These are phyloP conservation scores for Curvularia eragrostidis DNA, from an alignment of 2,329 filamentous ascomycete genomes.

Conservation along the genomic window DNA sequence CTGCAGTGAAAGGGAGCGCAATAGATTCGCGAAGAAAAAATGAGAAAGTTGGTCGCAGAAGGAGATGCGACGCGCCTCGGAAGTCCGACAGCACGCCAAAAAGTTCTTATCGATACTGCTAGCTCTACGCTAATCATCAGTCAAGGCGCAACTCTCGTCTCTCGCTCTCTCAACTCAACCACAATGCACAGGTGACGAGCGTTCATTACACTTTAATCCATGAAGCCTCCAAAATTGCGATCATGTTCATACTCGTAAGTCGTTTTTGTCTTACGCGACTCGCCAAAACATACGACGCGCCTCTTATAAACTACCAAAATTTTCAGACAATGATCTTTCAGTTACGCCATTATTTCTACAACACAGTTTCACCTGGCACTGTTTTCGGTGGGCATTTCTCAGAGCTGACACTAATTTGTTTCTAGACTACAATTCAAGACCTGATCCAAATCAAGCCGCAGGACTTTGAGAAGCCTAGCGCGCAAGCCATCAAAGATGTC, in stretches of 20 bases:
- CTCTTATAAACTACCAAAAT: constrained; percentile 10
- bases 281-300: background rate
- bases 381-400: background rate
- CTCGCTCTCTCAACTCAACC: constrained; percentile 7
- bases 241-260: constrained; percentile 53
- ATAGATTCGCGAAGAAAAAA: background rate
- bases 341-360: background rate
- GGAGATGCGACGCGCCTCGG: constrained; percentile 22
- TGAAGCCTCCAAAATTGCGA: constrained; percentile 29
- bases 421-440: constrained; percentile 89
- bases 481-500: constrained; percentile 89
- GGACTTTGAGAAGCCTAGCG: constrained; percentile 84
- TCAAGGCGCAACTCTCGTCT: constrained; percentile 9
- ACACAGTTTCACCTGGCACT: too few relatives aligned
- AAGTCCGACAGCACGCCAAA: constrained; percentile 15
- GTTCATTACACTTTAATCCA: constrained; percentile 27
- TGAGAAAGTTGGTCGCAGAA: background rate
- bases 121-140: constrained; percentile 20
- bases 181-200: constrained; percentile 25
- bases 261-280: too few relatives aligned
- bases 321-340: background rate
- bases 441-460: constrained; percentile 90
- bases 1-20: background rate
- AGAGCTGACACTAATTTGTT: background rate
- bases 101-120: constrained; percentile 31